phyloP scores from a whole-genome alignment of 2,329 filamentous ascomycete species.

The Neurospora sp. region DNA sequence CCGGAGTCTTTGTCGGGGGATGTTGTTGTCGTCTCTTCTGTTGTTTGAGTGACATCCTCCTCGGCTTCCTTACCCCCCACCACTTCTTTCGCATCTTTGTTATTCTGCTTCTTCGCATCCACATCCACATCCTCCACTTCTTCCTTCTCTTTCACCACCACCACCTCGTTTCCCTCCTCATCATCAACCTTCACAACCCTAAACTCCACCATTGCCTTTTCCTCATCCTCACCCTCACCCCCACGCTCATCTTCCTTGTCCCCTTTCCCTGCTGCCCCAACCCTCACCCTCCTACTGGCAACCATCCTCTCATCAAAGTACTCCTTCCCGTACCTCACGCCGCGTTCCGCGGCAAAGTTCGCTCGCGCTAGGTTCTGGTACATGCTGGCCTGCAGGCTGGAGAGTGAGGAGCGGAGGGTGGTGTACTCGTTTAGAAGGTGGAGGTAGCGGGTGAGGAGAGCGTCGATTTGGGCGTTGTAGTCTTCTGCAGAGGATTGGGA shows the following conservation, averaged over 20 bases:
- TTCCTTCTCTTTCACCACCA: not conserved
- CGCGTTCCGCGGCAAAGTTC: conserved; percentile 59
- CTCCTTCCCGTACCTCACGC: conserved; percentile 57
- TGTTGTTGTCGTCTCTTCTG: not conserved
- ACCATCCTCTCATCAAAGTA: conserved; percentile 68
- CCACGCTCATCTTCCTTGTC: not conserved
- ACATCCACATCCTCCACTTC: no score
- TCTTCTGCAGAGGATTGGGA: conserved; percentile 12
- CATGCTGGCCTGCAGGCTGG: conserved; percentile 43
- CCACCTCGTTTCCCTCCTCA: not conserved
- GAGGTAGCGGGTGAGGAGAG: conserved; percentile 57
- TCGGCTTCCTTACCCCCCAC: no score
- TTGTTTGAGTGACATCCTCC: no score
- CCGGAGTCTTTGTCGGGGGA: no score
- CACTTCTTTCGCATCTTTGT: not conserved
- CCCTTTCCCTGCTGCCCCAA: conserved; percentile 4
- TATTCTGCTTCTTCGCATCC: not conserved
- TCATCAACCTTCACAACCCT: not conserved
- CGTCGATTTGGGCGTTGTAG: conserved; percentile 40
- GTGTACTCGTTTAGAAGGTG: conserved; percentile 58
- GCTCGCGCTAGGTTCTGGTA: conserved; percentile 59
- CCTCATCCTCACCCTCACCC: not conserved
- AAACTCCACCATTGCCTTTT: not conserved
- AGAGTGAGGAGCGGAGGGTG: conserved; percentile 44
- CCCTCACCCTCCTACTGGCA: conserved; percentile 38